Base-by-base conservation (phyloP, 495 filamentous ascomycete species). In the Pyrenula massariospora region DNA sequence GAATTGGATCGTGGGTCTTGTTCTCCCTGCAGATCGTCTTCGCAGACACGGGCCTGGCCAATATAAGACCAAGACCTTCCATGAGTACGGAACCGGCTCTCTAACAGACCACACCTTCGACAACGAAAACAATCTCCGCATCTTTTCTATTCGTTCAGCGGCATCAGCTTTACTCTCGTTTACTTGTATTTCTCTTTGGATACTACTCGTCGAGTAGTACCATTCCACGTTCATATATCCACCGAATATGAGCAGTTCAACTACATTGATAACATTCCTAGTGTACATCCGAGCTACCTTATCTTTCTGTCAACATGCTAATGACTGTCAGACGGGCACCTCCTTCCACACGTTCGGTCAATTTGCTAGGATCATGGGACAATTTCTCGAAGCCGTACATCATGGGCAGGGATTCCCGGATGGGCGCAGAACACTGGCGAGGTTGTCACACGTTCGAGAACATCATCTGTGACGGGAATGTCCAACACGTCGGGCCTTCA, bases 331-430 rank as follows among this genome's bases (percentile, higher is more conserved):
- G 85, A 59, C 77, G 82, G 70, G 85, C 86, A 49, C 76, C 81
- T 22, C 77, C 83, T 54, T 81, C 83, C 49, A 77, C 84, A 53
- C 75, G 78, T 50, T 85, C 84, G 11, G 88, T 95, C 55, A 84
- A 89, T 59, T 76, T 95, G 20, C 74, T 93, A 56, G 91, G 91
- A 57, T 95, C 91, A 56, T 96, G 90, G 91, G 90, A 96, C 69
- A 95, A 94, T 67, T 95, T 96, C 70, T 72, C 76, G 24, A 81
- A 76, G 61, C 68, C 80, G 22, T 91, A 95, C 74, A 76, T 68
- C 1, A 89, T 96, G 84, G 81, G 91, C 63, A 79, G 80, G 60
- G 91, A 96, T 62, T 70, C 65, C 56, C 81, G 84, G 63, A 76
- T 83, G 54, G 86, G 85, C 53, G 72, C 73, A 24, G 82, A 85